Evolutionary conservation across 2,329 filamentous ascomycete species (phyloP).

Genomic region (Aspergillus japonicus): DNA sequence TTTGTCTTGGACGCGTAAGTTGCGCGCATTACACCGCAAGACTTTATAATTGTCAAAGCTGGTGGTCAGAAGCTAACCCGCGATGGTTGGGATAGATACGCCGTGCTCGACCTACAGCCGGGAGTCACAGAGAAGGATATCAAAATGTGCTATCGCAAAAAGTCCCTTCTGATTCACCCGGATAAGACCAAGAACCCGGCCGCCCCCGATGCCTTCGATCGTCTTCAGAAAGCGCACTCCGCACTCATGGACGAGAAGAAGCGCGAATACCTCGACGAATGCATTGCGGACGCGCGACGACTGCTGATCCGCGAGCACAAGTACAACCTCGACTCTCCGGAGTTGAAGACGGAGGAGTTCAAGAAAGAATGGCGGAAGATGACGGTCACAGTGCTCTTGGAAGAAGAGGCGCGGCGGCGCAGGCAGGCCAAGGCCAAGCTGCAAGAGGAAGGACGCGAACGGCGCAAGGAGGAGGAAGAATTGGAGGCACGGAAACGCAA

Average conservation of each 20-base stretch:
- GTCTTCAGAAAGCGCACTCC: slow-evolving; percentile 90
- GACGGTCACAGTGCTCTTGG: slow-evolving; percentile 82
- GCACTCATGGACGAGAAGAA: slow-evolving; percentile 92
- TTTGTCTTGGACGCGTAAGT: slow-evolving; percentile 74
- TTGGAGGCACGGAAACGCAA: slow-evolving; percentile 76
- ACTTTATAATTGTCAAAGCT: no score
- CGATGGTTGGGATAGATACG: slow-evolving; percentile 60
- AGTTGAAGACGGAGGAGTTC: slow-evolving; percentile 78
- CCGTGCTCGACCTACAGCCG: slow-evolving; percentile 91
- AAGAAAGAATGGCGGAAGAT: slow-evolving; percentile 85
- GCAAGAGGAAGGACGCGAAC: slow-evolving; percentile 91
- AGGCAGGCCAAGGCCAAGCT: slow-evolving; percentile 90
- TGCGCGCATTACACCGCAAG: background rate
- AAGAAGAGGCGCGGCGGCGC: slow-evolving; percentile 81
- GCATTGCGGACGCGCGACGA: slow-evolving; percentile 93
- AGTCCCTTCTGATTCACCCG: slow-evolving; percentile 97
- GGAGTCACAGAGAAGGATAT: slow-evolving; percentile 96
- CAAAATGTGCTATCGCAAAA: slow-evolving; percentile 89
- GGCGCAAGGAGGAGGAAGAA: slow-evolving; percentile 83
- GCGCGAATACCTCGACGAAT: slow-evolving; percentile 82
- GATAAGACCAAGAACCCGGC: slow-evolving; percentile 92
- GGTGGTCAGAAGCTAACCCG: background rate
- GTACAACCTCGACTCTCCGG: slow-evolving; percentile 83
- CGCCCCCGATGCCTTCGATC: slow-evolving; percentile 93
- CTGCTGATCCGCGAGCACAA: slow-evolving; percentile 92